A percentile compares a stretch with the other conserved stretches of the same genome.
Evolutionary conservation across 2,329 filamentous ascomycete species (phyloP).

Genomic region (Balansia obtecta): DNA sequence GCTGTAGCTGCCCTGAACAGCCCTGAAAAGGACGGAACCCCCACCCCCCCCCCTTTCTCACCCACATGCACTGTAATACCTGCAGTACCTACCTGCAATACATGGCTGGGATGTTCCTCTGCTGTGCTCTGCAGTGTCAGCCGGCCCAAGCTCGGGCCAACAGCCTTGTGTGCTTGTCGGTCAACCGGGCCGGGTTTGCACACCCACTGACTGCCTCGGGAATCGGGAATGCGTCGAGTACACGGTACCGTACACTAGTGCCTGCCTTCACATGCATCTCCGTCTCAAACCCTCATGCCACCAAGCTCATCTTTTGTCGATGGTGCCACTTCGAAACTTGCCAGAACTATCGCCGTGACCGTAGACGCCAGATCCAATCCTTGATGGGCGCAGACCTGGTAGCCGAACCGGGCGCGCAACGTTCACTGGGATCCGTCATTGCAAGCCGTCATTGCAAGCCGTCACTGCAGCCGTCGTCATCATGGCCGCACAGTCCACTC

Average conservation of each 20-base stretch:
- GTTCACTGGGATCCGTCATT: not conserved
- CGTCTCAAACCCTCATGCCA: not conserved
- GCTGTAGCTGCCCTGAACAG: too few species aligned
- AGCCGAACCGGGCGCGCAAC: not conserved
- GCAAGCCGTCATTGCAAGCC: not conserved
- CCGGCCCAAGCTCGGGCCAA: too few species aligned
- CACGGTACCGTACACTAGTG: not conserved
- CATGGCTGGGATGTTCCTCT: too few species aligned
- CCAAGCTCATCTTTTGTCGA: not conserved
- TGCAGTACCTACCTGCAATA: too few species aligned
- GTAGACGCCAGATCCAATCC: not conserved
- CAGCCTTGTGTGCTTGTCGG: too few species aligned
- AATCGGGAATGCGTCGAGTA: not conserved
- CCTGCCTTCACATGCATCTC: conserved; percentile 5
- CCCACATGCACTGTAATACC: too few species aligned
- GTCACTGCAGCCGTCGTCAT: conserved; percentile 2
- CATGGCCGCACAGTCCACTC: conserved; percentile 84
- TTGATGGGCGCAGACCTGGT: not conserved
- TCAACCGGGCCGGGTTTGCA: not conserved
- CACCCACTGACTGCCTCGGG: conserved; percentile 4
- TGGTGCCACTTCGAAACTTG: not conserved
- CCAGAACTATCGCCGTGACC: not conserved
- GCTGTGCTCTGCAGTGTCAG: not conserved
- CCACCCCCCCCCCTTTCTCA: too few species aligned
- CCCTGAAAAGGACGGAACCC: too few species aligned